Conservation (phyloP, 345 rosid genomes). For the Bruguiera gymnorhiza region DNA sequence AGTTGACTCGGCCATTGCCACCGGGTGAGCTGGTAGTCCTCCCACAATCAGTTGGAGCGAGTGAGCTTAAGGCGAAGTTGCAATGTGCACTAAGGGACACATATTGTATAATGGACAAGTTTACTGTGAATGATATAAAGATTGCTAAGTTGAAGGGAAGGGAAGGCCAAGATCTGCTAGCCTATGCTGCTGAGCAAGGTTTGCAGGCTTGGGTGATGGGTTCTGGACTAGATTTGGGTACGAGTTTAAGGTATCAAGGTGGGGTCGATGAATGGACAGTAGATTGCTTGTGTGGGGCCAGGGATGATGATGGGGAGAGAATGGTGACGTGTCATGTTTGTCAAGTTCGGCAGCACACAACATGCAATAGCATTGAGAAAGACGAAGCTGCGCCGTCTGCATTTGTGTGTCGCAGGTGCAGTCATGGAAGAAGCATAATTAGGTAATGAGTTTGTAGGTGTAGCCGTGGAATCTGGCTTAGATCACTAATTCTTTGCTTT, state of each 20-base stretch:
- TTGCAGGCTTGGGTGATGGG: slow-evolving; percentile 37
- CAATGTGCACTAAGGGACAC: slow-evolving; percentile 52
- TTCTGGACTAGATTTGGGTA: slow-evolving; percentile 37
- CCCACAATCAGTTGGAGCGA: slow-evolving; percentile 20
- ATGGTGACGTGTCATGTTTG: slow-evolving; percentile 66
- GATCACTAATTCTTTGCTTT: too few species aligned
- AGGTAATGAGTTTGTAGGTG: too few species aligned
- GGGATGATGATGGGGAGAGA: slow-evolving; percentile 65
- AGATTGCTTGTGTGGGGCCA: slow-evolving; percentile 53
- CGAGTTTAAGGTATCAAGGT: slow-evolving; percentile 46
- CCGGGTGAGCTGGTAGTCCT: slow-evolving; percentile 44
- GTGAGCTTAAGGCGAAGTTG: slow-evolving; percentile 38
- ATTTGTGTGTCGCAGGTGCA: slow-evolving; percentile 44
- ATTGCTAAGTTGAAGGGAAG: slow-evolving; percentile 13
- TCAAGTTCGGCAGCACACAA: slow-evolving; percentile 57
- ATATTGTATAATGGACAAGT: slow-evolving; percentile 42
- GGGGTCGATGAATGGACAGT: slow-evolving; percentile 54
- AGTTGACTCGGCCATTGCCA: slow-evolving; percentile 40
- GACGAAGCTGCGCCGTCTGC: slow-evolving; percentile 30
- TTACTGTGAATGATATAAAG: slow-evolving; percentile 32
- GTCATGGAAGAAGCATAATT: too few species aligned
- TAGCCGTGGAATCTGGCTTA: too few species aligned
- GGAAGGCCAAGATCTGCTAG: slow-evolving; percentile 16
- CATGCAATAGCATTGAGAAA: slow-evolving; percentile 46
- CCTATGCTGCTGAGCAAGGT: slow-evolving; percentile 15